Base-by-base conservation (phyloP, 345 rosid genomes). In the Draba incana region DNA sequence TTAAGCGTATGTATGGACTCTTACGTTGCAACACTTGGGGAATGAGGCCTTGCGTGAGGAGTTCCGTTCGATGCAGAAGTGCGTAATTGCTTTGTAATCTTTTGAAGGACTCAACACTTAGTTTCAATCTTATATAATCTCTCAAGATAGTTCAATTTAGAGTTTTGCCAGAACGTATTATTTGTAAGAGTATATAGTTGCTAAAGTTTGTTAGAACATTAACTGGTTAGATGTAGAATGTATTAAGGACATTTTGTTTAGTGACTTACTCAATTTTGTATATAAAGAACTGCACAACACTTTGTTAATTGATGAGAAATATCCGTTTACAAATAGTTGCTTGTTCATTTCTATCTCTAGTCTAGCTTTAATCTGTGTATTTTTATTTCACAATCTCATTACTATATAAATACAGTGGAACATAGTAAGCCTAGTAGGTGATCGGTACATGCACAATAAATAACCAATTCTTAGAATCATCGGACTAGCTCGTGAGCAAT, bases 401-500 rank as follows among this genome's bases (percentile, higher is more conserved):
- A 11, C 44, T 7, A 61, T 23, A 27, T 41, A 61, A 44, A 43
- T 16, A 11, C 49, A 38, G 13, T 35, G n/a, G 45, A 55, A 31
- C 13, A 49, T 8, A 59, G 20, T 58, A 27, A 20, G 37, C 20
- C 39, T 11, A 59, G 23, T 59, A 28, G 27, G 67, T 60, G 61
- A 60, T 69, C 3, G 35, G 48, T 5, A 24, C 55, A 33, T 13
- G 42, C 25, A 33, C 4, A 43, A 33, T 71, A 71, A 14, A 42
- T n/a, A 50, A 51, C 25, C 20, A 49, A 33, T 14, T 52, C 14
- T 43, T 70, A 39, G 20, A 31, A 62, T 70, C 56, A 62, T 53
- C 48, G 39, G 68, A 62, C 39, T 31, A 60, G 53, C 28, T 62
- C 20, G 47, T 13, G 48, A 70, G 57, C 49, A 46, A 37, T 30